These are phyloP conservation scores for Cryptococcus amylolentus DNA, from an alignment of 1,284 basidiomycete species.

Conservation along the genomic window DNA sequence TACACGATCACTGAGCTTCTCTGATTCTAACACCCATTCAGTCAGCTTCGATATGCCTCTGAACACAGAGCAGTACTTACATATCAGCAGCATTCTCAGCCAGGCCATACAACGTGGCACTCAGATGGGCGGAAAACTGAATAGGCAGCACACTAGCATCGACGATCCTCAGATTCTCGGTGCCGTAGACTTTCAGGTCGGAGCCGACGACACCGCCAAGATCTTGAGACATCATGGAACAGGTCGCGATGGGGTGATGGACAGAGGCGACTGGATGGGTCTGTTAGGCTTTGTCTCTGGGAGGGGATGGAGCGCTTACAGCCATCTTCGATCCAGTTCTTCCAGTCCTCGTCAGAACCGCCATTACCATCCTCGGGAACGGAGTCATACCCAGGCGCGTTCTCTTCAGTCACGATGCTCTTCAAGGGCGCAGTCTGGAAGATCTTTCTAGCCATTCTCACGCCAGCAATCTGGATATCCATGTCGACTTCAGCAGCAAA, in stretches of 20 bases:
- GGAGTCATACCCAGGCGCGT: slow-evolving; percentile 34
- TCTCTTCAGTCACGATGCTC: slow-evolving; percentile 38
- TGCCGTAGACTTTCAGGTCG: slow-evolving; percentile 59
- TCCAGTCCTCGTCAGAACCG: slow-evolving; percentile 40
- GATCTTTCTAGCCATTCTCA: slow-evolving; percentile 35
- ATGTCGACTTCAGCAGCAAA: slow-evolving; percentile 43
- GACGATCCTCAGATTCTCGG: slow-evolving; percentile 43
- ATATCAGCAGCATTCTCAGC: slow-evolving; percentile 19
- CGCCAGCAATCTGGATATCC: slow-evolving; percentile 39
- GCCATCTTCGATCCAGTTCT: slow-evolving; percentile 37
- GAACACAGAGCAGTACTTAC: slow-evolving; percentile 4
- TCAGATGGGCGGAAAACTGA: slow-evolving; percentile 19
- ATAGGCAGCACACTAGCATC: slow-evolving; percentile 48
- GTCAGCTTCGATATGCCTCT: background rate
- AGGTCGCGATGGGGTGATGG: slow-evolving; percentile 58
- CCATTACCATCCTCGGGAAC: slow-evolving; percentile 15
- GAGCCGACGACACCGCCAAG: slow-evolving; percentile 58
- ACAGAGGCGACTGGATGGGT: slow-evolving; percentile 11
- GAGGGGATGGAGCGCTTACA: slow-evolving; percentile 5
- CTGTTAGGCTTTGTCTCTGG: background rate
- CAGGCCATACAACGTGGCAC: slow-evolving; percentile 15
- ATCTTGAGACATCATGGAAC: slow-evolving; percentile 59
- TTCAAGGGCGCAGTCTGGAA: slow-evolving; percentile 32
- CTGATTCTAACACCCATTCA: slow-evolving; percentile 7
- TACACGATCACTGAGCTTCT: slow-evolving; percentile 7